Conservation (phyloP, 805 yeast genomes). For the Brettanomyces naardenensis region DNA sequence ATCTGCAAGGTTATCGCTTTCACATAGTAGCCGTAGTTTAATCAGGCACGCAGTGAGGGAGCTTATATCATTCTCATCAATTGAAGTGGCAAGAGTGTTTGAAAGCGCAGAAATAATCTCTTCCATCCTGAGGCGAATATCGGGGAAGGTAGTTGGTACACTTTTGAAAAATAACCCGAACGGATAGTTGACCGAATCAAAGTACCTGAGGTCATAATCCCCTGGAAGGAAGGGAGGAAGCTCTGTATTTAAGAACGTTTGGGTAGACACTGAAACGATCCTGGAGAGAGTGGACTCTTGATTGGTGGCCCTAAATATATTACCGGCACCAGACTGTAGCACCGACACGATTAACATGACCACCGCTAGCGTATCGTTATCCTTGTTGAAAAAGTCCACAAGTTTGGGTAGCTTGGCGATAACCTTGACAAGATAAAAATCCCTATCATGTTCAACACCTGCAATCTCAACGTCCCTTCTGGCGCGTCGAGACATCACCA, state of each 20-base stretch:
- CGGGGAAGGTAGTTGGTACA: constrained; percentile 10
- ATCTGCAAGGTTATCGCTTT: background rate
- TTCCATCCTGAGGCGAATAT: constrained; percentile 14
- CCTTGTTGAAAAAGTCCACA: constrained; percentile 11
- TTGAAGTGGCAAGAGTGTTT: constrained; percentile 1
- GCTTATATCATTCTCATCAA: background rate
- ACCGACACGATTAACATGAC: constrained; percentile 9
- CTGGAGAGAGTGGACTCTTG: constrained; percentile 5
- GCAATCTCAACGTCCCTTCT: background rate
- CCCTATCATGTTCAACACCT: constrained; percentile 4
- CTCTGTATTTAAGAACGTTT: background rate
- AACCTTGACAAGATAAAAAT: constrained; percentile 11
- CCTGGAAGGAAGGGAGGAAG: background rate
- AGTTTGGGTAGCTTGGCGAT: constrained; percentile 11
- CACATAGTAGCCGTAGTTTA: background rate
- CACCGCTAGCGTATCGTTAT: constrained; percentile 6
- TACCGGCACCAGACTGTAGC: constrained; percentile 3
- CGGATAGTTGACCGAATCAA: constrained; percentile 16
- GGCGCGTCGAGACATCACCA: constrained; percentile 13
- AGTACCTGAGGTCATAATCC: constrained; percentile 8
- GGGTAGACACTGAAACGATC: background rate
- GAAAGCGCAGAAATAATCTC: constrained; percentile 11
- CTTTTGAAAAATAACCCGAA: constrained; percentile 12
- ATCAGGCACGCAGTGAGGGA: background rate
- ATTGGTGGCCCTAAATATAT: constrained; percentile 11